Evolutionary conservation across 441 rosid species (phyloP).

Genomic region (Syzygium malaccense): DNA sequence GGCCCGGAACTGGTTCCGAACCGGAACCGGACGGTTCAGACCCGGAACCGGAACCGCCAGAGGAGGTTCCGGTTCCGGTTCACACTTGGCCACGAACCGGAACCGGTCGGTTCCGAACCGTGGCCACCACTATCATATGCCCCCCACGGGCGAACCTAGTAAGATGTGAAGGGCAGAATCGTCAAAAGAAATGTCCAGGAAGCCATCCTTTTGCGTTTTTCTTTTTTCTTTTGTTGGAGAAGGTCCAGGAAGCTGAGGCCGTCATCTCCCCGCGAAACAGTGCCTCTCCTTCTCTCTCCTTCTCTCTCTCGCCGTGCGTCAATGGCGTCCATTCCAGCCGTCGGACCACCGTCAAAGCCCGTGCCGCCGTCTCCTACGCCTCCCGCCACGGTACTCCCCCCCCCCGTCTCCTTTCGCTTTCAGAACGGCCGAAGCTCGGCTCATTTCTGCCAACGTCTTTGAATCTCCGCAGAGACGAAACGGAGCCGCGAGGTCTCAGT

Average conservation of each 20-base stretch:
- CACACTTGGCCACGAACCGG: too few relatives aligned
- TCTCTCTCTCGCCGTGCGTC: background rate
- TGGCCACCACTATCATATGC: too few relatives aligned
- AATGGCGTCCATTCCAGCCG: slow-evolving; percentile 54
- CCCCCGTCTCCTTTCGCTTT: background rate
- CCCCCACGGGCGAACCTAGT: too few relatives aligned
- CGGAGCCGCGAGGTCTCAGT: background rate
- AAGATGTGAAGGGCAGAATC: background rate
- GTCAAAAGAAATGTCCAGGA: background rate
- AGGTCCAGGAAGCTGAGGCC: slow-evolving; percentile 23
- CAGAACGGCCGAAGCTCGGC: background rate
- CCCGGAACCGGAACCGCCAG: too few relatives aligned
- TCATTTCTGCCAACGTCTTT: background rate
- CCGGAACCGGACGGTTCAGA: too few relatives aligned
- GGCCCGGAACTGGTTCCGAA: too few relatives aligned
- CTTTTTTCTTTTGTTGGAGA: background rate
- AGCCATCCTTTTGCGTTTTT: background rate
- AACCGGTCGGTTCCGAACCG: too few relatives aligned
- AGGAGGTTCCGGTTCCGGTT: too few relatives aligned
- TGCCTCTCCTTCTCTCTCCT: background rate
- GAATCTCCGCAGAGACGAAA: background rate
- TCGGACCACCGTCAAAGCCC: slow-evolving; percentile 19
- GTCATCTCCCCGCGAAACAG: slow-evolving; percentile 33
- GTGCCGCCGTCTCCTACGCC: slow-evolving; percentile 8
- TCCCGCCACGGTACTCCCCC: background rate